Base-by-base conservation (phyloP, 2,329 filamentous ascomycete species). In the Fusarium annulatum region DNA sequence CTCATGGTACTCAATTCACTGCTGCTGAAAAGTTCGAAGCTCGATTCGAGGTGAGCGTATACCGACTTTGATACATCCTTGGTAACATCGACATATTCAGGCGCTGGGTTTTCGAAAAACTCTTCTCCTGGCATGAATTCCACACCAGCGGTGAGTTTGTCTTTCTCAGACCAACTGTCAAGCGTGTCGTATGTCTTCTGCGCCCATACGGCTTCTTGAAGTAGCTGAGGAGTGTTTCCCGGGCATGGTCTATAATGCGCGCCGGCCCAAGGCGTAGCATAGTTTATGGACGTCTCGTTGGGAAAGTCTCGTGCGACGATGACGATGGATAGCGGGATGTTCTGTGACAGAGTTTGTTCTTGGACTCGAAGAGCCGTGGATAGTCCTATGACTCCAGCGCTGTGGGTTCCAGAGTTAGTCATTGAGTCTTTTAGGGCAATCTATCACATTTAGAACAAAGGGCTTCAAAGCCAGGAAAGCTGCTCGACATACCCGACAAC, bases 241-340 rank as follows among this genome's bases (percentile, higher is more conserved):
- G 61, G 61, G n/a, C 55, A 64, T 12, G 61, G 61, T 10, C 61
- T 36, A 19, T 64, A 64, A 33, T 64, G 61, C 11, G 61, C 61
- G 18, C 61, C 61, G 1, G 61, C 61, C 61, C 61, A 64, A n/a
- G 61, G 61, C 11, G 61, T 64, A 19, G 61, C 61, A 8, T 64
- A 64, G 42, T 64, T 64, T 21, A 64, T 49, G 18, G 55, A 61
- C 1, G 61, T 64, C 5, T 64, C 43, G 9, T 14, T 49, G 12
- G 61, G 61, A 2, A 64, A 61, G 1, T 64, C 36, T 42, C 55
- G 36, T 15, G 61, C 43, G 19, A 64, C 10, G 7, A 64, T 43
- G 5, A 61, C n/a, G 4, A 64, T n/a, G 4, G 55, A 61, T 5
- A 36, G 19, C 6, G 43, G 28, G 9, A 7, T 43, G 3, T 23